A percentile compares a stretch with the other conserved stretches of the same genome.
These are phyloP conservation scores for Acidiella bohemica DNA, from an alignment of 495 filamentous ascomycete species.

Conservation along the genomic window DNA sequence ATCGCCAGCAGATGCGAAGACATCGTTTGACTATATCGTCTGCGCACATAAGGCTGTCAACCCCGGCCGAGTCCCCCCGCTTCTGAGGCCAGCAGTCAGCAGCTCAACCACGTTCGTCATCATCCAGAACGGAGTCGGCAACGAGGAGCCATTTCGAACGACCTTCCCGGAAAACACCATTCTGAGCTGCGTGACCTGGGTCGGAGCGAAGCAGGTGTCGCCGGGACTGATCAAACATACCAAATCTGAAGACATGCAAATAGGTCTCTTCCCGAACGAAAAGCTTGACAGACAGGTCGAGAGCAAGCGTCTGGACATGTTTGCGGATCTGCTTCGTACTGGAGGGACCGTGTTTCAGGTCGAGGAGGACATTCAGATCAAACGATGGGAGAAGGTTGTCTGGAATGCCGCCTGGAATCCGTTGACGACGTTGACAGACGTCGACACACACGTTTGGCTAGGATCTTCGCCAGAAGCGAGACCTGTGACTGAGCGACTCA, in stretches of 20 bases:
- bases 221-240: constrained; percentile 35
- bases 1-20: constrained; percentile 29
- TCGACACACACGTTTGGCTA: constrained; percentile 39
- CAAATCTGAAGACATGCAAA: constrained; percentile 32
- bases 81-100: constrained; percentile 32
- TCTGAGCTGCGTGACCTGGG: constrained; percentile 35
- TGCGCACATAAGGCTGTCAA: constrained; percentile 42
- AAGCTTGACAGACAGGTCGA: constrained; percentile 19
- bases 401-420: constrained; percentile 46
- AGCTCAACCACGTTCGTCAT: constrained; percentile 24
- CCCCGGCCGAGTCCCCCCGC: constrained; percentile 25
- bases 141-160: constrained; percentile 28
- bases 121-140: constrained; percentile 31
- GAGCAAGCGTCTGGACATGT: constrained; percentile 26
- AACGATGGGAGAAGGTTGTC: constrained; percentile 42
- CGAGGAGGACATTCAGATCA: constrained; percentile 33
- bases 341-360: constrained; percentile 33
- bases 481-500: constrained; percentile 32
- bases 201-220: constrained; percentile 35
- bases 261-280: constrained; percentile 34
- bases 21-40: constrained; percentile 35
- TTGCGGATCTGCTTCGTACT: constrained; percentile 28
- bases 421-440: constrained; percentile 36
- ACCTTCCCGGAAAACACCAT: constrained; percentile 23
- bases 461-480: constrained; percentile 31